These are phyloP conservation scores for Neurospora sp. DNA, from an alignment of 495 filamentous ascomycete species.

Conservation along the genomic window DNA sequence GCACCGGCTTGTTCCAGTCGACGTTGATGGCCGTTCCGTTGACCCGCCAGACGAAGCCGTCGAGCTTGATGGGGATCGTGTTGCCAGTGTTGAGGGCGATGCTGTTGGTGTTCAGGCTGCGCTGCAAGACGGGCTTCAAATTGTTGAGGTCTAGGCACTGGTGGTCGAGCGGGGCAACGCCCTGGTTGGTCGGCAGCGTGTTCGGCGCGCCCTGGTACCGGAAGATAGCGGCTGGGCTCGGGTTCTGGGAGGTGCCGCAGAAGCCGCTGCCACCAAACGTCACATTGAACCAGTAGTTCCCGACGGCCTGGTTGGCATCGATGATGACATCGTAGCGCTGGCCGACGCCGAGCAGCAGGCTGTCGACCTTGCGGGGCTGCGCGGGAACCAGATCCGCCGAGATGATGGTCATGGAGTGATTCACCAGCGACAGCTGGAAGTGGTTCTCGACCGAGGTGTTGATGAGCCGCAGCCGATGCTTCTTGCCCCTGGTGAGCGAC, in stretches of 20 bases:
- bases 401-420: conserved; percentile 39
- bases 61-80: conserved; percentile 20
- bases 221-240: conserved; percentile 27
- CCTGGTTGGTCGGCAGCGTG: conserved; percentile 19
- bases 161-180: conserved; percentile 14
- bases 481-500: conserved; percentile 36
- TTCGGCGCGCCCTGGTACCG: conserved; percentile 21
- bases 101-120: conserved; percentile 14
- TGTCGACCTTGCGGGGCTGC: conserved; percentile 30
- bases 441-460: conserved; percentile 43
- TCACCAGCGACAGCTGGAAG: conserved; percentile 35
- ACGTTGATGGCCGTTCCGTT: conserved; percentile 29
- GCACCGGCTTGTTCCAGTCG: conserved; percentile 32
- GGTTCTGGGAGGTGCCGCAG: conserved; percentile 24
- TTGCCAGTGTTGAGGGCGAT: conserved; percentile 17
- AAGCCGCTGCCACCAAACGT: conserved; percentile 21
- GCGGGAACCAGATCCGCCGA: conserved; percentile 43
- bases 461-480: conserved; percentile 46
- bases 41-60: conserved; percentile 32
- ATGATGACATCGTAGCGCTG: conserved; percentile 65
- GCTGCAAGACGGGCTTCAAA: conserved; percentile 22
- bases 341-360: conserved; percentile 50
- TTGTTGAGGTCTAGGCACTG: conserved; percentile 23
- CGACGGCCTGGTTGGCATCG: conserved; percentile 38
- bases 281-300: conserved; percentile 53